phyloP scores from a whole-genome alignment of 495 filamentous ascomycete genomes.

The Penicillium pancosmium region DNA sequence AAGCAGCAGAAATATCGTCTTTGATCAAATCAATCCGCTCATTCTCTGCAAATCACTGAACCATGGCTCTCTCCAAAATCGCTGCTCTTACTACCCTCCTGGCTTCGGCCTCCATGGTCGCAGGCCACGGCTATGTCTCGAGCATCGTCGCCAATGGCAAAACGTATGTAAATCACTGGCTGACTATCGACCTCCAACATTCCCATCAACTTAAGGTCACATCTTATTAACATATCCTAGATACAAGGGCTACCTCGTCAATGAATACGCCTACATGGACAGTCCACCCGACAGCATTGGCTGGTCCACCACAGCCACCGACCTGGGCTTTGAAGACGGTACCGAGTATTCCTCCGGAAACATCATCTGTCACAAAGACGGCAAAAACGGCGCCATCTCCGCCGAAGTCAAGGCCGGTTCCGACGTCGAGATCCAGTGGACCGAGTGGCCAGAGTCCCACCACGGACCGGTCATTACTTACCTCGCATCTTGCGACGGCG shows the following conservation, averaged over 20 bases:
- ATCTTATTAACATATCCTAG: conserved; percentile 19
- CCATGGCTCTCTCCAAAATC: conserved; percentile 45
- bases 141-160: conserved; percentile 60
- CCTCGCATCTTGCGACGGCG: conserved; percentile 71
- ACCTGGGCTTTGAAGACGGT: conserved; percentile 62
- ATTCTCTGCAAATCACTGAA: conserved; percentile 9
- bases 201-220: background rate
- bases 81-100: conserved; percentile 50
- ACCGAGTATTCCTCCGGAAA: conserved; percentile 50
- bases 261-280: conserved; percentile 35
- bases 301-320: conserved; percentile 57
- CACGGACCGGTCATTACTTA: conserved; percentile 76
- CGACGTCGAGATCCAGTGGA: conserved; percentile 65
- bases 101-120: conserved; percentile 54
- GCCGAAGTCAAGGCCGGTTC: conserved; percentile 58
- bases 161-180: background rate
- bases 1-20: background rate
- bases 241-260: conserved; percentile 44
- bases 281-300: conserved; percentile 54
- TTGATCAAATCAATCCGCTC: background rate
- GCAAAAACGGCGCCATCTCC: conserved; percentile 53
- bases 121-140: conserved; percentile 63
- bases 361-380: conserved; percentile 71
- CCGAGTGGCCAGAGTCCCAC: conserved; percentile 66
- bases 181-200: background rate